phyloP scores from a whole-genome alignment of 345 rosid genomes.

The Bruguiera gymnorhiza region DNA sequence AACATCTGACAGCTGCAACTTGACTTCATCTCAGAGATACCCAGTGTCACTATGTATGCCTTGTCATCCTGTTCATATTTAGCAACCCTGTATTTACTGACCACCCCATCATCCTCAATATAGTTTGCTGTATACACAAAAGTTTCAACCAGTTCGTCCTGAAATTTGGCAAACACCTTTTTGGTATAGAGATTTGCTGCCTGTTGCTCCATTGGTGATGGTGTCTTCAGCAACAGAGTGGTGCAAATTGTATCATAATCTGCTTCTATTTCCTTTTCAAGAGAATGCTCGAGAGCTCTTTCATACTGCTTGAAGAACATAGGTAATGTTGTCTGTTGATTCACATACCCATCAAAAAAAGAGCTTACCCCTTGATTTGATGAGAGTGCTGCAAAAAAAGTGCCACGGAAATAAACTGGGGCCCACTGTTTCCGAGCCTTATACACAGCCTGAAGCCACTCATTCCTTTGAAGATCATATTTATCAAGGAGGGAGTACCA shows the following conservation, averaged over 20 bases:
- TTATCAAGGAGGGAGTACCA: slow-evolving; percentile 50
- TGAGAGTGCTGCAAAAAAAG: slow-evolving; percentile 60
- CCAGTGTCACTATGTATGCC: slow-evolving; percentile 45
- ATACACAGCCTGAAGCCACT: slow-evolving; percentile 65
- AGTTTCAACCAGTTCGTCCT: slow-evolving; percentile 70
- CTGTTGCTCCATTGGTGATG: slow-evolving; percentile 73
- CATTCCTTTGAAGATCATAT: slow-evolving; percentile 47
- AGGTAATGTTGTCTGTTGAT: slow-evolving; percentile 57
- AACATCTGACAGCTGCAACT: slow-evolving; percentile 70
- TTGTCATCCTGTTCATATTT: slow-evolving; percentile 60
- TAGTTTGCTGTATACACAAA: slow-evolving; percentile 63
- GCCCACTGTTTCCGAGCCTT: slow-evolving; percentile 67
- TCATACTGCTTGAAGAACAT: slow-evolving; percentile 59
- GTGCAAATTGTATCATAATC: slow-evolving; percentile 57
- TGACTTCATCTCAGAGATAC: slow-evolving; percentile 45
- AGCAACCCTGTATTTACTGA: slow-evolving; percentile 50
- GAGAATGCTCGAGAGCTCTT: slow-evolving; percentile 51
- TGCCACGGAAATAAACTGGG: slow-evolving; percentile 62
- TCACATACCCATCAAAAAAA: slow-evolving; percentile 61
- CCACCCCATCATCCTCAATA: slow-evolving; percentile 47
- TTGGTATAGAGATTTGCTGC: slow-evolving; percentile 60
- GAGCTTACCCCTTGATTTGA: slow-evolving; percentile 52
- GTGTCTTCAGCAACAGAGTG: slow-evolving; percentile 50
- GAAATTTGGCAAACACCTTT: slow-evolving; percentile 58
- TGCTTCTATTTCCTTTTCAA: slow-evolving; percentile 63